phyloP scores from a whole-genome alignment of 2,329 filamentous ascomycete species.

The Graphilbum fragrans region DNA sequence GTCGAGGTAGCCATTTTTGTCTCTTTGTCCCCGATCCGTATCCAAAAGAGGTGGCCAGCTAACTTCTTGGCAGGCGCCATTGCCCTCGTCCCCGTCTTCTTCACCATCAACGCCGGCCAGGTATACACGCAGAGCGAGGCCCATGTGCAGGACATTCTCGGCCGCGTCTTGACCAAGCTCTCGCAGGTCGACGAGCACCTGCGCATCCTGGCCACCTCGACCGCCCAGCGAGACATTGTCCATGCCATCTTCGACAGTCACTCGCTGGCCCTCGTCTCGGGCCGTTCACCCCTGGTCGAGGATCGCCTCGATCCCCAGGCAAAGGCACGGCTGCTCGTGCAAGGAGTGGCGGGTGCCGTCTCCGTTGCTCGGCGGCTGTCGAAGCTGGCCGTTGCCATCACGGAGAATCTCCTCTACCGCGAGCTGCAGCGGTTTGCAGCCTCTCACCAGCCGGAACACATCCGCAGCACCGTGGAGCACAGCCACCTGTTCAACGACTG shows the following conservation, averaged over 20 bases:
- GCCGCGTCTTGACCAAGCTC: constrained; percentile 13
- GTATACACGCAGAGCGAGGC: constrained; percentile 16
- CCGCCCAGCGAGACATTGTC: constrained; percentile 15
- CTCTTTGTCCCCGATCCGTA: no score
- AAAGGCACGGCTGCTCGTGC: constrained; percentile 20
- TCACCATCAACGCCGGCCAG: constrained; percentile 15
- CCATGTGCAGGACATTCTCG: constrained; percentile 15
- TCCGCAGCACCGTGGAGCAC: constrained; percentile 18
- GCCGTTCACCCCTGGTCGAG: constrained; percentile 14
- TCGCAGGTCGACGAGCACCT: constrained; percentile 11
- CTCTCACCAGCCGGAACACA: constrained; percentile 16
- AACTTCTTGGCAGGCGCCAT: constrained; percentile 14
- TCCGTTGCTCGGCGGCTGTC: constrained; percentile 16
- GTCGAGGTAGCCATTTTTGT: constrained; percentile 1
- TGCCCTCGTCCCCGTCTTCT: constrained; percentile 15
- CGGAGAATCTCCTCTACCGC: constrained; percentile 12
- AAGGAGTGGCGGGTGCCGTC: constrained; percentile 22
- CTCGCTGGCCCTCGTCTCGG: constrained; percentile 18
- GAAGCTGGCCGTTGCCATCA: constrained; percentile 9
- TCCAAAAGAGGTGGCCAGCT: not conserved
- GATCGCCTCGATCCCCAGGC: constrained; percentile 18
- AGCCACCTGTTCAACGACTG: constrained; percentile 19
- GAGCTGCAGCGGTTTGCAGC: constrained; percentile 19
- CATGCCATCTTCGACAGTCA: constrained; percentile 21
- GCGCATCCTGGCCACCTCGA: constrained; percentile 10